These are phyloP conservation scores for Pleurostoma richardsiae DNA, from an alignment of 2,329 filamentous ascomycete species.

Conservation along the genomic window DNA sequence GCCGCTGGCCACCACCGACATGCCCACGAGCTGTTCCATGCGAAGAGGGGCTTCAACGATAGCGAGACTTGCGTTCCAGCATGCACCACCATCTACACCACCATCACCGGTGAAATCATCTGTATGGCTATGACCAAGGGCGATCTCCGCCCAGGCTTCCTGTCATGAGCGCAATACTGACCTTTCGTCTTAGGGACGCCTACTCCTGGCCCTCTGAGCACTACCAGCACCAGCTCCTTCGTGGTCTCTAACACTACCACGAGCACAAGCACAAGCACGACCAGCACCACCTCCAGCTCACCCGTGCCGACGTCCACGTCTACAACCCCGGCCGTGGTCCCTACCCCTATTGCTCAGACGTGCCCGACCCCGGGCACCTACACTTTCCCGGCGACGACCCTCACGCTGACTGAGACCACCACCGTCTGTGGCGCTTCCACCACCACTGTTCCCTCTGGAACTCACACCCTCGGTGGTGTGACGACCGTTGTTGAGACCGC, in stretches of 20 bases:
- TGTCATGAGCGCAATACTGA: conserved; percentile 2
- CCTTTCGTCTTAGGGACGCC: conserved; percentile 5
- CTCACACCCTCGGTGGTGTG: conserved; percentile 66
- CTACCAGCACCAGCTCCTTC: conserved; percentile 16
- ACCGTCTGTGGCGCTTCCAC: conserved; percentile 61
- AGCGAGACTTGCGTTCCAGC: conserved; percentile 49
- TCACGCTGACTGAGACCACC: conserved; percentile 61
- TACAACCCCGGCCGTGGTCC: conserved; percentile 39
- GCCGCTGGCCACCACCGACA: conserved; percentile 59
- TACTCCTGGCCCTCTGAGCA: conserved; percentile 10
- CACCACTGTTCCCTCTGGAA: conserved; percentile 58
- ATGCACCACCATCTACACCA: conserved; percentile 72
- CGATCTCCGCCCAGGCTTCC: background rate
- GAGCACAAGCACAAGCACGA: conserved; percentile 13
- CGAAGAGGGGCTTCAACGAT: conserved; percentile 39
- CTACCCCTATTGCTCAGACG: conserved; percentile 45
- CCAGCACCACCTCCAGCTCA: conserved; percentile 13
- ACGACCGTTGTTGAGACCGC: conserved; percentile 63
- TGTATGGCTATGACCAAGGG: conserved; percentile 38
- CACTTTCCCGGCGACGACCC: conserved; percentile 69
- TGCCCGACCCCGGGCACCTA: conserved; percentile 67
- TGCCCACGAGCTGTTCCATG: conserved; percentile 53
- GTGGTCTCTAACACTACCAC: conserved; percentile 18
- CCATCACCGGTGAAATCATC: conserved; percentile 61
- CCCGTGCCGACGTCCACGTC: conserved; percentile 28